Evolutionary conservation across 2,329 filamentous ascomycete species (phyloP).

Genomic region (Cylindrodendrum hubeiense): DNA sequence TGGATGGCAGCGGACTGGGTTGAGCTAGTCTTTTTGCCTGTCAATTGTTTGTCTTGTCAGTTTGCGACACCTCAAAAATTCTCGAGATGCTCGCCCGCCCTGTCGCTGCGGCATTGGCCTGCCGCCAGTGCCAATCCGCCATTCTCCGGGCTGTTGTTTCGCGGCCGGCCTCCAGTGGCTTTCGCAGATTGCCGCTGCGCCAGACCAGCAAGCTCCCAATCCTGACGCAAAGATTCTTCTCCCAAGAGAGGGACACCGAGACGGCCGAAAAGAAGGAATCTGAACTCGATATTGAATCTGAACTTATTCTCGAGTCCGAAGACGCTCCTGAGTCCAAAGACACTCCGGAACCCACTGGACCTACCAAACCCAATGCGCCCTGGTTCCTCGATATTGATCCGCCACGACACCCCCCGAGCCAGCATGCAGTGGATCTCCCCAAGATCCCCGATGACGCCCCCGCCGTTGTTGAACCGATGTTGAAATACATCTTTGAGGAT

Average conservation of each 20-base stretch:
- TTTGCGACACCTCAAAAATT: not conserved
- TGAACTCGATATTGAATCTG: constrained; percentile 14
- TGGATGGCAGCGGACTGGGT: constrained; percentile 24
- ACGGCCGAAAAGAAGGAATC: constrained; percentile 30
- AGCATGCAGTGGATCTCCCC: constrained; percentile 63
- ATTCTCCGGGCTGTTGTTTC: constrained; percentile 47
- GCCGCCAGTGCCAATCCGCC: constrained; percentile 47
- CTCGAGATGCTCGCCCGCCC: constrained; percentile 48
- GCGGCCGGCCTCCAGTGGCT: constrained; percentile 31
- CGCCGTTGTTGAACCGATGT: constrained; percentile 75
- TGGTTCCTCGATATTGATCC: constrained; percentile 90
- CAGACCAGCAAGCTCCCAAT: constrained; percentile 31
- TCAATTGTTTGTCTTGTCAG: not conserved
- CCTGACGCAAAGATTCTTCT: constrained; percentile 41
- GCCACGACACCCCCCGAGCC: constrained; percentile 62
- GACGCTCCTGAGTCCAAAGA: constrained; percentile 32
- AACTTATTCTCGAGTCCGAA: no score
- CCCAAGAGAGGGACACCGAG: constrained; percentile 29
- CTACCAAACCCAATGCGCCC: constrained; percentile 61
- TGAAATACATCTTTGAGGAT: constrained; percentile 85
- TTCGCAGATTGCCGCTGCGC: constrained; percentile 41
- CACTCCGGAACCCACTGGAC: constrained; percentile 40
- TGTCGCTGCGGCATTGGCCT: constrained; percentile 44
- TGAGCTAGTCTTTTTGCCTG: constrained; percentile 6
- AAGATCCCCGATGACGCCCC: constrained; percentile 77